phyloP scores from a whole-genome alignment of 768 basidiomycete genomes.

The Saitozyma podzolica region DNA sequence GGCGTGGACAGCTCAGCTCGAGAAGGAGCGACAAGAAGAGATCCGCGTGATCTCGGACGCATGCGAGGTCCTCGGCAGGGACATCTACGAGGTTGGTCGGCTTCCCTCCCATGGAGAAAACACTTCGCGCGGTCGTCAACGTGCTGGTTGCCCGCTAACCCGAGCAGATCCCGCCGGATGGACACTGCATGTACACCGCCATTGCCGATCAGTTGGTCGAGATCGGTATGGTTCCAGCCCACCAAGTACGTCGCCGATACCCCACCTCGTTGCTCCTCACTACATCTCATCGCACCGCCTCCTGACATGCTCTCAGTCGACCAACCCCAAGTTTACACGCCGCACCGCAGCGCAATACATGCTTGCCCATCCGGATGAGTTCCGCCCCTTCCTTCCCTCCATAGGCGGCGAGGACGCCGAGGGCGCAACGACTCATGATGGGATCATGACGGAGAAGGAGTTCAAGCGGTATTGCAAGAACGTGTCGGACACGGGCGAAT shows the following conservation, averaged over 20 bases:
- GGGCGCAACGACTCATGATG: conserved; percentile 62
- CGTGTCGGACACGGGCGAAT: conserved; percentile 79
- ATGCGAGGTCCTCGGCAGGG: conserved; percentile 42
- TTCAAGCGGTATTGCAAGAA: conserved; percentile 73
- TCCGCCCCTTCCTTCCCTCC: conserved; percentile 87
- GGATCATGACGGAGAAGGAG: conserved; percentile 65
- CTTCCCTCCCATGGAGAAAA: not conserved
- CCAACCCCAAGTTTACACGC: conserved; percentile 56
- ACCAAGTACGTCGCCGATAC: conserved; percentile 23
- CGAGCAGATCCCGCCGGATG: conserved; percentile 82
- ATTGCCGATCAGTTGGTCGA: conserved; percentile 84
- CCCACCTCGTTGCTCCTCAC: not conserved
- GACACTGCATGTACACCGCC: conserved; percentile 93
- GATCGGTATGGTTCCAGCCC: conserved; percentile 65
- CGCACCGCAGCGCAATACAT: conserved; percentile 77
- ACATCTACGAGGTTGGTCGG: conserved; percentile 48
- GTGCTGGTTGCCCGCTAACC: not conserved
- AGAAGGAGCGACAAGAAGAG: conserved; percentile 49
- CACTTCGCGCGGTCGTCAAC: not conserved
- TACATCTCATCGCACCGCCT: not conserved
- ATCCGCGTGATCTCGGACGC: conserved; percentile 45
- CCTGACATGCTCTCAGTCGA: conserved; percentile 10
- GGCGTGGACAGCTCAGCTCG: conserved; percentile 44
- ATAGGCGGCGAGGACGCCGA: conserved; percentile 65
- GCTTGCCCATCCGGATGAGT: conserved; percentile 77